phyloP scores from a whole-genome alignment of 805 yeast genomes.

The Clavispora vitiphila region DNA sequence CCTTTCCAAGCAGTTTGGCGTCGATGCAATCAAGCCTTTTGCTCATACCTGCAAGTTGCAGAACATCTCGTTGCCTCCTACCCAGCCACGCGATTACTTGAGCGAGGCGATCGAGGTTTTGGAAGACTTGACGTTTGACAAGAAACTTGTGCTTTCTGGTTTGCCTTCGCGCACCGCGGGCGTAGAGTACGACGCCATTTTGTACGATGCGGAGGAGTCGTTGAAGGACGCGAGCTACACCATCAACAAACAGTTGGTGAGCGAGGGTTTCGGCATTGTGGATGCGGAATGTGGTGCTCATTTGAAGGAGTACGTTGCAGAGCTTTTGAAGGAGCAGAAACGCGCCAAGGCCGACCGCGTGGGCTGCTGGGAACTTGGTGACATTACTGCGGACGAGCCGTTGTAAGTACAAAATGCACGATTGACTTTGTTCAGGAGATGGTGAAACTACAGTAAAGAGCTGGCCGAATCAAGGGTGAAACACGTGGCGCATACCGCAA shows the following conservation, averaged over 20 bases:
- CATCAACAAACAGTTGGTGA: slow-evolving; percentile 54
- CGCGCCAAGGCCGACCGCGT: slow-evolving; percentile 45
- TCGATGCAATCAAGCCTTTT: slow-evolving; percentile 42
- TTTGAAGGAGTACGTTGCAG: slow-evolving; percentile 30
- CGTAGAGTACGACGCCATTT: slow-evolving; percentile 45
- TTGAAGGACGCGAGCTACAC: slow-evolving; percentile 51
- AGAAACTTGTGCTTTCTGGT: slow-evolving; percentile 51
- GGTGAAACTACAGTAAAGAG: too few relatives aligned
- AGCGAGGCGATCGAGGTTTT: slow-evolving; percentile 50
- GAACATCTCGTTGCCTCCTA: slow-evolving; percentile 53
- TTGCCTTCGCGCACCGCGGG: slow-evolving; percentile 35
- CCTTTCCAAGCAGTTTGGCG: slow-evolving; percentile 47
- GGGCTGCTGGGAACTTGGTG: slow-evolving; percentile 78
- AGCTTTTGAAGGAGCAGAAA: slow-evolving; percentile 39
- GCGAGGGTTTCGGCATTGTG: slow-evolving; percentile 58
- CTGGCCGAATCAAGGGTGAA: too few relatives aligned
- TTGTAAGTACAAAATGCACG: not conserved
- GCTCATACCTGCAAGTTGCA: slow-evolving; percentile 53
- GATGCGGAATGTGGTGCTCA: slow-evolving; percentile 27
- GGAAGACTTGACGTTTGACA: slow-evolving; percentile 48
- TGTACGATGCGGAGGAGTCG: slow-evolving; percentile 55
- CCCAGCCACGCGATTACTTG: slow-evolving; percentile 48
- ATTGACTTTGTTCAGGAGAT: too few relatives aligned
- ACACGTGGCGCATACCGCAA: too few relatives aligned
- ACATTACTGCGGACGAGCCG: slow-evolving; percentile 47